Evolutionary conservation across 352 stramenopile genomes (phyloP), one percentile per base, ranked within the genome.

Genomic region (Globisporangium echinulatum): DNA sequence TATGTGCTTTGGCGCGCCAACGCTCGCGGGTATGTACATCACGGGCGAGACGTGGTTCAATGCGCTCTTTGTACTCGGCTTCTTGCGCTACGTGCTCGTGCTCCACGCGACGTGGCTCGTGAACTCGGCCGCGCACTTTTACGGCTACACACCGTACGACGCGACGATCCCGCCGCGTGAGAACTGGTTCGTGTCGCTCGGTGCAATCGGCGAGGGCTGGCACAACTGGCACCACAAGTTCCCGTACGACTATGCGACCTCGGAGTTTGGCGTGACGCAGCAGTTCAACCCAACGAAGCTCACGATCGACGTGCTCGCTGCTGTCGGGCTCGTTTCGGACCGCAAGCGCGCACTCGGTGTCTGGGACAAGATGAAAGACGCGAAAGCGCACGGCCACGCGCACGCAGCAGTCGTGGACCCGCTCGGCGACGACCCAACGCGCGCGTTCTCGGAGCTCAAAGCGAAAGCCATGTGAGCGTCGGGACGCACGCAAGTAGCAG

Each of bases 141-240:
- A 96, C 64, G 97, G 97, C 62, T 97, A 98, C 72, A 94, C 98
- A 66, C 92, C 94, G 2, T 99, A 99, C 73, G 96, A 99, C 74
- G 79, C 97, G 52, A 55, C 38, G 7, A 97, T 90, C 10, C 97
- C 96, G 59, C 97, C 96, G 9, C 87, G 94, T 33, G 96, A 99
- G 75, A 99, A 99, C 78, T 96, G 94, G 52, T 92, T 98, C 61
- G 96, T 99, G 13, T 97, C 93, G 7, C 74, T 98, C 56, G 93
- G 94, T 56, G 90, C 96, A 44, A 90, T 99, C 17, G 97, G 97
- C 38, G 96, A 99, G 72, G 96, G 96, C 71, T 99, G 96, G 95
- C 96, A 99, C 83, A 99, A 98, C 84, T 99, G 96, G 96, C 97
- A 99, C 77, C 97, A 99, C 92, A 99, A 99, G 77, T 99, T 99